Base-by-base conservation (phyloP, 805 yeast species). In the Trichomonascus vanleenenianus region DNA sequence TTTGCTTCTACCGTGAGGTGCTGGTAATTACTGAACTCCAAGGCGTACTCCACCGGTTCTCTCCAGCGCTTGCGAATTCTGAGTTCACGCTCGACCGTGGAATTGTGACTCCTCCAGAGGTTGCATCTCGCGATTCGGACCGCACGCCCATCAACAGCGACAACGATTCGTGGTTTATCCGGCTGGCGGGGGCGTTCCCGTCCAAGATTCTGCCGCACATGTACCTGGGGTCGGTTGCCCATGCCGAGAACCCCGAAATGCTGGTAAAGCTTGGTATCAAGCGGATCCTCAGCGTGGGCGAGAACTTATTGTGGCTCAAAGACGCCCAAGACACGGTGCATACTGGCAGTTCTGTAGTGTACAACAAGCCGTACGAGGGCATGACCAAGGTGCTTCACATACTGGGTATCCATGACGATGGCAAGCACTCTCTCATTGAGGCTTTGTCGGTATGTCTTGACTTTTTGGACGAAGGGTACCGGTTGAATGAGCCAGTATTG, bases 201-300 rank as follows among this genome's bases (percentile, higher is more conserved):
- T 87, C 96, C 0, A 68, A 85, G 43, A 82, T 91, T 3, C 64
- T 89, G 44, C 85, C 91, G 1, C 89, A 89, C 62, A 62, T 91
- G 50, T 91, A 88, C 57, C 68, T 91, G 44, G 97, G 97, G 0
- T 81, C 93, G 2, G 67, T 88, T 45, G 75, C 66, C 40, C 96
- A 91, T 65, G 97, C 97, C 3, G 79, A 79, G 46, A 76, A 80
- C 52, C 72, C 82, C 4, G 75, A 78, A 2, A 62, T 91, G 52
- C 66, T 91, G 45, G 63, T 67, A 25, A 73, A 72, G 45, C 64
- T 91, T 10, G 87, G 85, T 0, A 86, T 91, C 47, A 74, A 72
- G 14, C 76, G 84, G 47, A 73, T 91, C 10, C 80, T 91, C 11
- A 81, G 93, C 2, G 96, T 91, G 8, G 97, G 97, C 1, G 97